A percentile compares a stretch with the other conserved stretches of the same genome.
phyloP scores from a whole-genome alignment of 2,329 filamentous ascomycete species.

The Cladosporium oxysporum region DNA sequence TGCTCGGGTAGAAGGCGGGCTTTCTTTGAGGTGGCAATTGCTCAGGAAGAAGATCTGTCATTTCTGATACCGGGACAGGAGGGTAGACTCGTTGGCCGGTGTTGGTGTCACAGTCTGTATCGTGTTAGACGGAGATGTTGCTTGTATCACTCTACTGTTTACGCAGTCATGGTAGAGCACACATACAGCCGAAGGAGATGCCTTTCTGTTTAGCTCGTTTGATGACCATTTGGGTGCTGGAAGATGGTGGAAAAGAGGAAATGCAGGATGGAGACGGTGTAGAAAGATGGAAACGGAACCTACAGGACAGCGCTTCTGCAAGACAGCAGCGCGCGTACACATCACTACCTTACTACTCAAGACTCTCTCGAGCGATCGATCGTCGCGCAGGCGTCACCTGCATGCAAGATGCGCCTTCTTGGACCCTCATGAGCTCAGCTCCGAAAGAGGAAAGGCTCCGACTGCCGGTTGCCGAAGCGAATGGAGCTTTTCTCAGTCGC shows the following conservation, averaged over 20 bases:
- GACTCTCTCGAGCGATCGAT: neutral
- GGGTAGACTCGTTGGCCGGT: constrained; percentile 41
- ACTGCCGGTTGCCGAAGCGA: neutral
- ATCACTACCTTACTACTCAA: neutral
- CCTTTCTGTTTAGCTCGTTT: constrained; percentile 35
- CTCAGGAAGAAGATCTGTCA: constrained; percentile 34
- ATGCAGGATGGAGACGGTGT: neutral
- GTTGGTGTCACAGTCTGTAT: constrained; percentile 36
- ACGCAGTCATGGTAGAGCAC: neutral
- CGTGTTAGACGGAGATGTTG: neutral
- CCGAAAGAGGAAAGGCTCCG: neutral
- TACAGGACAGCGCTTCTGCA: neutral
- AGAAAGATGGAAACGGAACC: neutral
- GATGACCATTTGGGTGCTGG: constrained; percentile 30
- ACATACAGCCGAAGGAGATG: constrained; percentile 39
- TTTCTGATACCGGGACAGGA: constrained; percentile 27
- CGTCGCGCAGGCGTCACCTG: neutral
- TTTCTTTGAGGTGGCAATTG: constrained; percentile 34
- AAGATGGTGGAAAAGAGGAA: neutral
- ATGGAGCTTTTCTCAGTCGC: constrained; percentile 17
- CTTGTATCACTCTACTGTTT: neutral
- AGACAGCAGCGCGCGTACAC: neutral
- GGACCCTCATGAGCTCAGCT: constrained; percentile 7
- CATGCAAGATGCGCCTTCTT: neutral
- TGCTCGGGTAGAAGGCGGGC: constrained; percentile 24